Evolutionary conservation across 2,329 filamentous ascomycete genomes (phyloP), one percentile per base, ranked within the genome.

Genomic region (Ceratocystis eucalypticola): DNA sequence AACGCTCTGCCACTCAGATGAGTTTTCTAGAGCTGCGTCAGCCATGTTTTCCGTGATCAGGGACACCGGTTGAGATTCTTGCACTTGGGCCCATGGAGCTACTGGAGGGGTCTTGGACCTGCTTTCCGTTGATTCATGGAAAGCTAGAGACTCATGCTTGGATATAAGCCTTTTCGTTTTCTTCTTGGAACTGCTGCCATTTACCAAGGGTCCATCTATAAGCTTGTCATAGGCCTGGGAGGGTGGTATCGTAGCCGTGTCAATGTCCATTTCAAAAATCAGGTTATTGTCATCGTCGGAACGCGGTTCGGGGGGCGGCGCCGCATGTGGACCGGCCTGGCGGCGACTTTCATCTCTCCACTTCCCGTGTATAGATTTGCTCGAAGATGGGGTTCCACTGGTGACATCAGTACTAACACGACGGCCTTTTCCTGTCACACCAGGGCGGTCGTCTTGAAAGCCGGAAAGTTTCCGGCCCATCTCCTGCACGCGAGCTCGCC

Each of bases 401-500:
- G 20, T 33, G 10, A 20, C 25, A 45, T 64, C 59, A 3, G 62
- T 37, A 15, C 28, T 61, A 10, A 46, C 61, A 20, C 22, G 61
- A 28, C 50, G 61, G 28, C 17, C 82, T 61, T 92, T 88, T 37
- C 55, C 28, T 0, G 17, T 4, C 7, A 30, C 55, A 59, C 55
- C 28, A 30, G n/a, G 55, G n/a, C 55, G 28, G 30, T 30, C 55
- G 10, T 59, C 83, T 33, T 89, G 86, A 69, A 74, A 85, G 69
- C 83, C 82, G 70, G 76, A 82, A 69, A 77, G 78, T 69, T 83
- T 87, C 69, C 91, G 87, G 1, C 84, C 82, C 77, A 96, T 89
- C 20, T 90, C 87, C 72, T 87, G 89, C 8, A 95, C 82, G 68
- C 89, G 86, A 22, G 84, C 80, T 68, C 84, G 85, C 67, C 82